Percentiles rank a stretch among this genome's conserved stretches.
Conservation (phyloP, 345 rosid genomes). For the Populus tremula region DNA sequence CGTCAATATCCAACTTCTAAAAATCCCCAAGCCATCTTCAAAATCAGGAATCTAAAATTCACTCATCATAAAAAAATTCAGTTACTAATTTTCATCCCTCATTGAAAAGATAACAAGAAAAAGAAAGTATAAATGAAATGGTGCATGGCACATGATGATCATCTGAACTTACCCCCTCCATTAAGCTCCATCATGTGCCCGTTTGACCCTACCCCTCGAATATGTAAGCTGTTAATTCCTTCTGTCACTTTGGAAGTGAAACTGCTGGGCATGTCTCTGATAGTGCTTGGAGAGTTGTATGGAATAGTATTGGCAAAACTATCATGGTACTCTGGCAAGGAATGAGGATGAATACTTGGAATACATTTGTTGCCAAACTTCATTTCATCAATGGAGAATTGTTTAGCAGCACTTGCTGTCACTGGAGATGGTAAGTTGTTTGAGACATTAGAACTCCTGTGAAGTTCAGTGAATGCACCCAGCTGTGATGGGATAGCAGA, state of each 20-base stretch:
- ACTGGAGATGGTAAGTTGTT: slow-evolving; percentile 61
- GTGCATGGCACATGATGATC: slow-evolving; percentile 10
- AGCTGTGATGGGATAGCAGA: slow-evolving; percentile 21
- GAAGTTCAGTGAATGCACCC: slow-evolving; percentile 21
- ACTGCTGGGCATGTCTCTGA: slow-evolving; percentile 32
- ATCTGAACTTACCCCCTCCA: slow-evolving; percentile 42
- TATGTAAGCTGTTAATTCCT: slow-evolving; percentile 54
- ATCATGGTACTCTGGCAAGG: slow-evolving; percentile 73
- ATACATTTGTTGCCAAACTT: slow-evolving; percentile 49
- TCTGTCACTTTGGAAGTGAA: slow-evolving; percentile 30
- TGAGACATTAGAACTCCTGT: slow-evolving; percentile 55
- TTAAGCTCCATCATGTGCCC: slow-evolving; percentile 42
- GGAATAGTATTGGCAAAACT: slow-evolving; percentile 57
- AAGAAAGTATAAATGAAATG: slow-evolving; percentile 4
- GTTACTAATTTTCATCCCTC: neutral
- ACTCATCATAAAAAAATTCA: neutral
- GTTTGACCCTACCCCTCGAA: slow-evolving; percentile 44
- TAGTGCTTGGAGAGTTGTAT: slow-evolving; percentile 44
- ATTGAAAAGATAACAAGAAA: neutral
- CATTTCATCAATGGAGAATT: slow-evolving; percentile 51
- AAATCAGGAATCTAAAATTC: neutral
- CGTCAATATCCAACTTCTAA: neutral
- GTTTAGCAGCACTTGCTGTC: slow-evolving; percentile 55
- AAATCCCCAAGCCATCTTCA: neutral
- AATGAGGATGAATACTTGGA: slow-evolving; percentile 70